A percentile compares a stretch with the other conserved stretches of the same genome.
Evolutionary conservation across 1,284 basidiomycete genomes (phyloP).

Genomic region (Cutaneotrichosporon curvatum): DNA sequence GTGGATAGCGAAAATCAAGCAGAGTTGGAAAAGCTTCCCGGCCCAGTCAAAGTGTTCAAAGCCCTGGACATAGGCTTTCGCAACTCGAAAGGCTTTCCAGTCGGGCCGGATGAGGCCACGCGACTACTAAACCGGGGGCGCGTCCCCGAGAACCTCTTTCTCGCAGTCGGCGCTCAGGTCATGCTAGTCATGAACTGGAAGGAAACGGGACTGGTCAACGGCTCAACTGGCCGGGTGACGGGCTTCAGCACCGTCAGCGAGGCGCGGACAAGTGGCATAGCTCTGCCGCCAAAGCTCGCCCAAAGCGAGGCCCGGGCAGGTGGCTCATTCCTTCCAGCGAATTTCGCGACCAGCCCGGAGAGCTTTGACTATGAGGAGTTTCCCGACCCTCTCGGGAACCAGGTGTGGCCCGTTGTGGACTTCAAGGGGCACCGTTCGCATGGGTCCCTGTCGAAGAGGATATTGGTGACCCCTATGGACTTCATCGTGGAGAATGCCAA

Average conservation of each 20-base stretch:
- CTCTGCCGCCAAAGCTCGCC: no score
- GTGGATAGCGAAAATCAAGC: constrained; percentile 25
- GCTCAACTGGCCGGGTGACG: constrained; percentile 8
- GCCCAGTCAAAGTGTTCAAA: constrained; percentile 11
- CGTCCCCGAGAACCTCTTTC: constrained; percentile 21
- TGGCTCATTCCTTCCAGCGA: no score
- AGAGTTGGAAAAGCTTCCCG: constrained; percentile 18
- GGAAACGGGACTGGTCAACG: constrained; percentile 9
- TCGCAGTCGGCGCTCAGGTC: constrained; percentile 35
- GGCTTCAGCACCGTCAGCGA: constrained; percentile 4
- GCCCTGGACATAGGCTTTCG: constrained; percentile 22
- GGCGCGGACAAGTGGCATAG: not conserved
- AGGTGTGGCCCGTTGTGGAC: constrained; percentile 28
- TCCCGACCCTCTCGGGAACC: not conserved
- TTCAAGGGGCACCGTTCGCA: constrained; percentile 18
- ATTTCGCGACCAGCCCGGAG: no score
- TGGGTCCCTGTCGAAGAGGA: not conserved
- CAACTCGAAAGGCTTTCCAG: constrained; percentile 15
- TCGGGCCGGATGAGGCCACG: constrained; percentile 20
- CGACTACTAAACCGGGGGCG: constrained; percentile 25
- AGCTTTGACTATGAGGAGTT: no score
- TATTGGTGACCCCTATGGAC: constrained; percentile 1
- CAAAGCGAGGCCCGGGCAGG: no score
- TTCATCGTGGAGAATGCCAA: constrained; percentile 2
- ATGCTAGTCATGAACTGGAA: constrained; percentile 28